Base-by-base conservation (phyloP, 768 basidiomycete species). In the Neoboletus magnificus region DNA sequence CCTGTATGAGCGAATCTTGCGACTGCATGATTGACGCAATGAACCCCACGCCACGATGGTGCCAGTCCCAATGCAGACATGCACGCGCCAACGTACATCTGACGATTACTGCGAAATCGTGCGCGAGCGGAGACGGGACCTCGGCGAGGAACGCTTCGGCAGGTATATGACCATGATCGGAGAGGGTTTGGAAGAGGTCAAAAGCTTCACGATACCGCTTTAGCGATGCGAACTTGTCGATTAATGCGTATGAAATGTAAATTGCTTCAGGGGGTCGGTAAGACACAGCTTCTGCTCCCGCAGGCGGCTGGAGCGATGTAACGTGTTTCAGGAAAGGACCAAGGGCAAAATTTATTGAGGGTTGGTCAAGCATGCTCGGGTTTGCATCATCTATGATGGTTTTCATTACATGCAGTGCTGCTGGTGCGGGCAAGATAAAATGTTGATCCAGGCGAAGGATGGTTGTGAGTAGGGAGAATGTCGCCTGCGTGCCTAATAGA, bases 41-140 rank as follows among this genome's bases (percentile, higher is more conserved):
- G 30, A 84, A 67, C 9, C 53, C 61, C 13, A 74, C 64, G 2
- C 81, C 82, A 37, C 76, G 71, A 27, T 62, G 52, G 47, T 73
- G 70, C 82, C 81, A 85, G 40, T 77, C 72, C 80, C 82, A 85
- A 58, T 79, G 73, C 37, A 83, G 61, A 57, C 81, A 79, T 8
- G 85, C 74, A 43, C 77, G 77, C 11, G 81, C 73, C 33, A 86
- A 64, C 13, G 80, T 75, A 25, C 78, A 73, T 23, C 74, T 71
- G 23, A 87, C 70, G 49, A 86, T 79, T 20, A 78, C 67, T 22
- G 70, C 64, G 46, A 82, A 76, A 58, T 82, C 74, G 1, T 71
- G 66, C 15, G 52, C 52, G 8, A 70, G 60, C 18, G 69, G 69
- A 52, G 64, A 51, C 0, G 68, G 62, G 15, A 72, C 64, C 37